Conservation (phyloP, 1,284 basidiomycete species). For the Ganoderma leucocontextum region DNA sequence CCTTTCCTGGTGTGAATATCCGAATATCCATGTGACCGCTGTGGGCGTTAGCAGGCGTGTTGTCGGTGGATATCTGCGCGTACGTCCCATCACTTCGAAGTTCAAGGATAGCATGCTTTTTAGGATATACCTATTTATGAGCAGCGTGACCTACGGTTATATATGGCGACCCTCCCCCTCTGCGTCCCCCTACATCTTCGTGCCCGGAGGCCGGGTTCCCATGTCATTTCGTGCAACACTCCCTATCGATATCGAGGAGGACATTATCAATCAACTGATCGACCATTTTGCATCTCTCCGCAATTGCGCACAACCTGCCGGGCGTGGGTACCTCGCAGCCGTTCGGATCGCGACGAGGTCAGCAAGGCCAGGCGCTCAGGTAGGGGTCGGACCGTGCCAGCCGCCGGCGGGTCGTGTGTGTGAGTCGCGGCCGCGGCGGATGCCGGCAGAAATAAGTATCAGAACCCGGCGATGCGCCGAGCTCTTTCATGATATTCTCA, state of each 20-base stretch:
- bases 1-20: not conserved
- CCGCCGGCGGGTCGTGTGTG: too few relatives aligned
- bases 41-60: too few relatives aligned
- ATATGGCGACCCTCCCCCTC: not conserved
- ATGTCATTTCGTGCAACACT: not conserved
- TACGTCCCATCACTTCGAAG: not conserved
- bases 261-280: not conserved
- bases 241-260: conserved; percentile 1
- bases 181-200: not conserved
- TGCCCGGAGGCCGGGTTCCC: not conserved
- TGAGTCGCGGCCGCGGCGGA: too few relatives aligned
- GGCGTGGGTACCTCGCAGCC: not conserved
- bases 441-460: too few relatives aligned
- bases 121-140: not conserved
- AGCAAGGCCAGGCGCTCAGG: too few relatives aligned
- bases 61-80: not conserved
- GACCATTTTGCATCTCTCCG: not conserved
- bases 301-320: not conserved
- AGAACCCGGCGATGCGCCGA: too few relatives aligned
- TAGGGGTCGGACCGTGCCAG: too few relatives aligned
- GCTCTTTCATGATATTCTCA: not conserved
- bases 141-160: not conserved
- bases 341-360: not conserved
- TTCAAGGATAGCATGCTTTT: not conserved
- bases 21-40: not conserved